Percentiles rank a stretch among this genome's conserved stretches.
Evolutionary conservation across 306 rosid species (phyloP).

Genomic region (Elaeagnus macrophylla): DNA sequence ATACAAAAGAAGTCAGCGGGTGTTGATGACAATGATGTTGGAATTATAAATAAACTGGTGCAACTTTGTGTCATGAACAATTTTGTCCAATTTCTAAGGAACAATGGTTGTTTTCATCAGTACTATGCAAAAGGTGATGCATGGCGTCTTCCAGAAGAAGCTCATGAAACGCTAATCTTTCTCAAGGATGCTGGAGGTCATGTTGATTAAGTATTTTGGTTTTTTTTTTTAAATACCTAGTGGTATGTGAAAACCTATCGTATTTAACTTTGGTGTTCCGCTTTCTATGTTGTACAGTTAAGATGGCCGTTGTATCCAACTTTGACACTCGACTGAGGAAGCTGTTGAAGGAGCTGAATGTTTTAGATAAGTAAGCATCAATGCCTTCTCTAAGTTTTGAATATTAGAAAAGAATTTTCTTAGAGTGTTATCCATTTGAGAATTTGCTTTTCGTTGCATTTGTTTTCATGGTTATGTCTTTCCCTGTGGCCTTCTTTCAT

Average conservation of each 20-base stretch:
- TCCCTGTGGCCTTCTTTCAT: background rate
- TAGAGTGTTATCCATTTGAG: background rate
- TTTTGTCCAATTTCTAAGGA: constrained; percentile 17
- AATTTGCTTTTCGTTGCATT: background rate
- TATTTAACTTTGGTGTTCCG: background rate
- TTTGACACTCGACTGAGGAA: constrained; percentile 87
- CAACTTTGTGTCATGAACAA: background rate
- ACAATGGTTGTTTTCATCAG: constrained; percentile 31
- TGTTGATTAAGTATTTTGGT: constrained; percentile 11
- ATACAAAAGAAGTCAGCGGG: background rate
- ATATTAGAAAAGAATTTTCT: background rate
- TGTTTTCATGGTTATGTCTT: background rate
- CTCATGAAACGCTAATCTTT: constrained; percentile 59
- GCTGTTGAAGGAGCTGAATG: constrained; percentile 71
- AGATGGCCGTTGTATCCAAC: constrained; percentile 91
- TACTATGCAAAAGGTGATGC: constrained; percentile 80
- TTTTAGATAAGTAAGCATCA: constrained; percentile 63
- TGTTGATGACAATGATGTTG: too few species aligned
- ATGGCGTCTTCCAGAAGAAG: constrained; percentile 75
- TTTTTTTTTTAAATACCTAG: background rate
- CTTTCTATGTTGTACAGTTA: constrained; percentile 48
- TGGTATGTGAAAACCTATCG: constrained; percentile 7
- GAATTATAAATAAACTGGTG: too few species aligned
- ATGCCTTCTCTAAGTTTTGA: background rate
- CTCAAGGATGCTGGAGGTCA: constrained; percentile 94